Evolutionary conservation across 1,284 basidiomycete genomes (phyloP).

Genomic region (Ceratobasidium sp.): DNA sequence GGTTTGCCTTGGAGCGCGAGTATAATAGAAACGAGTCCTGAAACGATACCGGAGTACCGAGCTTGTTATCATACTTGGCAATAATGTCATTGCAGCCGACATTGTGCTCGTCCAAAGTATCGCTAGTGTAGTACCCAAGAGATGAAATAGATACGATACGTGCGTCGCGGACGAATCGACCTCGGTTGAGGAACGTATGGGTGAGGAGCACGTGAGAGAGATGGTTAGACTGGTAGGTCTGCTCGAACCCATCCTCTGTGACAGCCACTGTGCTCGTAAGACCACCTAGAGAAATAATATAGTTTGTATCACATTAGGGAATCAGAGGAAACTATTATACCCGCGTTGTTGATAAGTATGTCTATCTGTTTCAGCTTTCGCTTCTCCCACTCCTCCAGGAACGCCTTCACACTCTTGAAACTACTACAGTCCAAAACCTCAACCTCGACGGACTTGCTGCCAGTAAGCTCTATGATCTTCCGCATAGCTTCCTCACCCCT

Average conservation of each 20-base stretch:
- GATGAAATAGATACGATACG: constrained; percentile 38
- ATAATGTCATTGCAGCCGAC: constrained; percentile 29
- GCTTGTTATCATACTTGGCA: constrained; percentile 5
- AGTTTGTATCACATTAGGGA: background rate
- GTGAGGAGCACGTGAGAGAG: constrained; percentile 37
- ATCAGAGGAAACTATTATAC: background rate
- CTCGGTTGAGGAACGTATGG: constrained; percentile 25
- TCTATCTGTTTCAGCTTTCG: constrained; percentile 27
- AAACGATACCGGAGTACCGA: constrained; percentile 19
- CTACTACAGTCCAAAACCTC: constrained; percentile 34
- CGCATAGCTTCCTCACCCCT: constrained; percentile 37
- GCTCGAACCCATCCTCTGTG: constrained; percentile 42
- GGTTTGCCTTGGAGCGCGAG: constrained; percentile 30
- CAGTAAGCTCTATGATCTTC: constrained; percentile 38
- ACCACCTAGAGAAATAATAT: constrained; percentile 10
- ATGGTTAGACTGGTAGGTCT: constrained; percentile 34
- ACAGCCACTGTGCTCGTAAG: constrained; percentile 4
- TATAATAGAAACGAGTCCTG: constrained; percentile 25
- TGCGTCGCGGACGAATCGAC: constrained; percentile 19
- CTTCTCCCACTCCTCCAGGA: constrained; percentile 29
- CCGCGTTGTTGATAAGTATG: constrained; percentile 42
- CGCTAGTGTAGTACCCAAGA: constrained; percentile 26
- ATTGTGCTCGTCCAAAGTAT: constrained; percentile 22
- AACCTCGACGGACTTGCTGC: constrained; percentile 25
- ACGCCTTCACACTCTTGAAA: constrained; percentile 25